Base-by-base conservation (phyloP, 148 eudicot genomes). In the Chenopodium berlandieri region DNA sequence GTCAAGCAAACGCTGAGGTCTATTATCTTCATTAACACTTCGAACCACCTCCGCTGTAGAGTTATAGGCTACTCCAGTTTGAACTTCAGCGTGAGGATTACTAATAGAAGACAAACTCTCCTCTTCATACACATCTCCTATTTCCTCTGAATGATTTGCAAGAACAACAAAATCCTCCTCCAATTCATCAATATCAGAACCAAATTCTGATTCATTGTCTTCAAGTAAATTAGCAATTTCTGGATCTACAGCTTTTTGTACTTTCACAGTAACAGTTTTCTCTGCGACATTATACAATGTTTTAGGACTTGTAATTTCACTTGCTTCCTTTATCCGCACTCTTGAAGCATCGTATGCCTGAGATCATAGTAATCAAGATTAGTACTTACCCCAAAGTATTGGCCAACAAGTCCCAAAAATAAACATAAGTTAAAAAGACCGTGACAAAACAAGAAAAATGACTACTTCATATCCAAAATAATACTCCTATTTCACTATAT, bases 291-390 rank as follows among this genome's bases (percentile, higher is more conserved):
- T 86, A 78, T 90, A 90, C 30, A 92, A 81, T 40, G 79, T 83
- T 71, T 90, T 87, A 71, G 94, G 94, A 80, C 79, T 78, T 46
- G 88, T 73, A 73, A 86, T 91, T 64, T 77, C 92, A 78, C 76
- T 81, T 32, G 60, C 84, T 75, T 82, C 84, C 17, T 84, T 54
- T 78, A 97, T 56, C 70, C 85, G 86, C 10, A 94, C 87, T 81
- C 88, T 92, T 19, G 99, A 91, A 78, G 99, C 98, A 88, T 97
- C 98, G 85, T 91, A 97, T 73, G 98, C 99, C 99, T 94, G 79
- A 10, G 20, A 84, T 79, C 64, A 79, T 60, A 82, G 17, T 66
- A 77, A 66, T n/a, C 23, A 76, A 31, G 58, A 64, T 78, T 50
- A 77, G 54, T 44, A 48, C 46, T 62, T 20, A 17, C 11, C n/a